These are phyloP conservation scores for Scheffersomyces ergatensis DNA, from an alignment of 805 yeast genomes.

Conservation along the genomic window DNA sequence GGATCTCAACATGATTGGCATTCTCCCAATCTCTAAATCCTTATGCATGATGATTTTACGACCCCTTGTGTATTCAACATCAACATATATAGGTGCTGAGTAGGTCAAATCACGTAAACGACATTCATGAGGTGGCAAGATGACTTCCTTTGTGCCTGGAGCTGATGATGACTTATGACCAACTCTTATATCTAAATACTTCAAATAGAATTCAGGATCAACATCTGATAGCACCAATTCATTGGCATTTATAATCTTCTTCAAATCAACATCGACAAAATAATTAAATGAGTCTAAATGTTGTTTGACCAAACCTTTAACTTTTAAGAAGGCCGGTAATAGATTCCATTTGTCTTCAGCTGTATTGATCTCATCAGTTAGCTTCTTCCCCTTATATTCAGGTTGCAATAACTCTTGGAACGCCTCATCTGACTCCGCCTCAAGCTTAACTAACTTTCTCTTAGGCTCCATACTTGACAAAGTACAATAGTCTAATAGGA, in stretches of 20 bases:
- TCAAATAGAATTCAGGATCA: conserved; percentile 93
- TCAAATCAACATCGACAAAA: conserved; percentile 89
- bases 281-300: conserved; percentile 98
- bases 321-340: conserved; percentile 91
- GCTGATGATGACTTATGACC: conserved; percentile 70
- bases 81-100: conserved; percentile 93
- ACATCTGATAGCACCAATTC: conserved; percentile 88
- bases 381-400: conserved; percentile 76
- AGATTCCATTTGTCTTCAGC: conserved; percentile 97
- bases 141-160: conserved; percentile 52
- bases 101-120: conserved; percentile 91
- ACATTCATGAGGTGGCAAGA: conserved; percentile 91
- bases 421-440: conserved; percentile 47
- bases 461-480: conserved; percentile 13
- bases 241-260: conserved; percentile 89
- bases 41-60: conserved; percentile 85
- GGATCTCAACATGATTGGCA: conserved; percentile 98
- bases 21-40: conserved; percentile 92
- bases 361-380: conserved; percentile 85
- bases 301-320: conserved; percentile 94
- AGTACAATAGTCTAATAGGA: no score
- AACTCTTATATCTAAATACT: conserved; percentile 88
- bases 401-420: conserved; percentile 79
- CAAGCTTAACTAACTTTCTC: conserved; percentile 8
- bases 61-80: conserved; percentile 96